A percentile compares a stretch with the other conserved stretches of the same genome.
These are phyloP conservation scores for Prunus davidiana DNA, from an alignment of 306 rosid genomes.

Conservation along the genomic window DNA sequence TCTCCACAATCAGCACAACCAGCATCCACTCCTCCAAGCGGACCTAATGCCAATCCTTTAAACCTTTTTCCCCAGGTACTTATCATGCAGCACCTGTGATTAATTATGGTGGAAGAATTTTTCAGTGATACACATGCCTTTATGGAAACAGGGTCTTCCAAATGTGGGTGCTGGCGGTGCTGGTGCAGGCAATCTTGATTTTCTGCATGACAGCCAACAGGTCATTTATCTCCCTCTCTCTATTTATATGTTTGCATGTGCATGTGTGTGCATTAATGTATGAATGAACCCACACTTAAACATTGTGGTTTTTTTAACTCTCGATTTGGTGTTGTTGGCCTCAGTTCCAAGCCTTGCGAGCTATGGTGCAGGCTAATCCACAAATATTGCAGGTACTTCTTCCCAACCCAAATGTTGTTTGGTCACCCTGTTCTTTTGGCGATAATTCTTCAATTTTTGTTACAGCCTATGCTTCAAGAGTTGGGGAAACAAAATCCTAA, in stretches of 20 bases:
- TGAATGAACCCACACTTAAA: background rate
- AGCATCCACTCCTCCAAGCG: conserved; percentile 54
- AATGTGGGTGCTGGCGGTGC: conserved; percentile 59
- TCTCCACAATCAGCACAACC: conserved; percentile 68
- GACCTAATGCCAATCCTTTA: conserved; percentile 91
- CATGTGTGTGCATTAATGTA: background rate
- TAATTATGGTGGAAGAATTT: background rate
- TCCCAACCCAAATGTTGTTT: background rate
- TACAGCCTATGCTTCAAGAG: conserved; percentile 98
- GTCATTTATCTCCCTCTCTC: conserved; percentile 27
- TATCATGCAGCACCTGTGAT: background rate
- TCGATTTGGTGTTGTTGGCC: conserved; percentile 12
- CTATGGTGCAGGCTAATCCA: conserved; percentile 96
- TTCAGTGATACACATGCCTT: conserved; percentile 13
- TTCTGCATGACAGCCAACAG: conserved; percentile 87
- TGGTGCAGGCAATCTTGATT: conserved; percentile 80
- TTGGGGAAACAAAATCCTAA: conserved; percentile 97
- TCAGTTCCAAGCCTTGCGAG: conserved; percentile 85
- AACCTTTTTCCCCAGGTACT: conserved; percentile 90
- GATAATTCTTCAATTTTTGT: conserved; percentile 23
- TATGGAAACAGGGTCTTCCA: conserved; percentile 69
- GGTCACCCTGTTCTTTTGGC: background rate
- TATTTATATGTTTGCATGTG: background rate
- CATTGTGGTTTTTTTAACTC: background rate
- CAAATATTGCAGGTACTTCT: conserved; percentile 87